Percentiles rank a stretch among this genome's conserved stretches.
These are phyloP conservation scores for Physcomitrellopsis africana DNA, from an alignment of 225 moss, liverwort and hornwort genomes.

Conservation along the genomic window DNA sequence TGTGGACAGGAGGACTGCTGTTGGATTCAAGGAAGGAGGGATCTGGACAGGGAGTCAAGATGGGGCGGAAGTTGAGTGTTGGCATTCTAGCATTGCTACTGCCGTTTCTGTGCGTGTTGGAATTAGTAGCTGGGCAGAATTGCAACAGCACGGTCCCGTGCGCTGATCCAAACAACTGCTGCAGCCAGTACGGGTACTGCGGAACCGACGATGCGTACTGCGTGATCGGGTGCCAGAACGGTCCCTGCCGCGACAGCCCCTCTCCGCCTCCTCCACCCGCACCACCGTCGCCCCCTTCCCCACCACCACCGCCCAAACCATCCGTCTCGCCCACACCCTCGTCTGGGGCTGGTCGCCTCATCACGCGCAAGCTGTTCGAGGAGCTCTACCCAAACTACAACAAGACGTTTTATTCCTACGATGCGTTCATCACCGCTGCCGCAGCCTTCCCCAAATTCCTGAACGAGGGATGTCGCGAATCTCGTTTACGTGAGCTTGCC, in stretches of 20 bases:
- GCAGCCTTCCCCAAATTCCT: constrained; percentile 61
- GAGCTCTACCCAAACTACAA: constrained; percentile 63
- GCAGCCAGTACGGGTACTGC: constrained; percentile 60
- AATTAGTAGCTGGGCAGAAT: neutral
- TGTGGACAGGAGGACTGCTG: too few species aligned
- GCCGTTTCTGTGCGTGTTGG: too few species aligned
- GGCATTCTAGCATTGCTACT: too few species aligned
- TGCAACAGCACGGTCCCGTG: neutral
- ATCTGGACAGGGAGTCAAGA: too few species aligned
- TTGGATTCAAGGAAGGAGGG: too few species aligned
- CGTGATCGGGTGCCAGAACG: constrained; percentile 55
- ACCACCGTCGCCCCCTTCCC: constrained; percentile 37
- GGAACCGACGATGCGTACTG: constrained; percentile 46
- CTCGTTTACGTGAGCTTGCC: constrained; percentile 66
- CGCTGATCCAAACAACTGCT: constrained; percentile 24
- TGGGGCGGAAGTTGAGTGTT: too few species aligned
- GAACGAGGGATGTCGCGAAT: constrained; percentile 21
- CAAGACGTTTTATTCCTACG: constrained; percentile 77
- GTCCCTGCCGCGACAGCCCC: constrained; percentile 35
- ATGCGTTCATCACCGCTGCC: constrained; percentile 67
- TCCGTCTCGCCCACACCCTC: constrained; percentile 42
- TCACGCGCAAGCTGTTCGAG: constrained; percentile 58
- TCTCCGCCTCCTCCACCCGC: constrained; percentile 43
- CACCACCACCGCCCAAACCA: constrained; percentile 53
- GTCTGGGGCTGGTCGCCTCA: constrained; percentile 52